Evolutionary conservation across 345 rosid species (phyloP), one percentile per base, ranked within the genome.

Genomic region (Geranium brycei): DNA sequence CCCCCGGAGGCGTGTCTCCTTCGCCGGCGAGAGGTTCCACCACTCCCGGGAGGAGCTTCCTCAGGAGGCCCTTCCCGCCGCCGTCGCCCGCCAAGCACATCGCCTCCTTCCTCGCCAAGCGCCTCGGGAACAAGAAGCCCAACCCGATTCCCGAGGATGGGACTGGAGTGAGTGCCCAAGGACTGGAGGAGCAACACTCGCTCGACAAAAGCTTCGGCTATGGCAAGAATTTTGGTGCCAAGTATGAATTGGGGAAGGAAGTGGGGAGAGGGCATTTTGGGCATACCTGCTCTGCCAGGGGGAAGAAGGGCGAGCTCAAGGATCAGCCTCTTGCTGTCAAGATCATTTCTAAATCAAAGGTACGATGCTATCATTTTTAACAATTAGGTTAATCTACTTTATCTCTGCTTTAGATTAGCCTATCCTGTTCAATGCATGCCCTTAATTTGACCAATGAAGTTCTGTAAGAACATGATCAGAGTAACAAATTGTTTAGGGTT

Each of bases 11-110:
- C 13, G 53, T 47, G 53, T 47, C 53, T 10, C 53, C 53, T 1
- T 83, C 89, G 68, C 79, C 97, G 73, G 84, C 88, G 75, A 71
- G 56, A 17, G 65, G 87, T 59, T 81, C 66, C 6, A 80, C 78
- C 69, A 79, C 95, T 0, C 90, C 97, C 4, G 97, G 96, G 0
- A 81, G 66, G 53, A 64, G 91, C 66, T 74, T 88, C 70, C 90
- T 93, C 75, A 85, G 73, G 69, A 68, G 84, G 57, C 90, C 95
- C 3, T 87, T 92, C 66, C 96, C 78, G 13, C 81, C 81, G 7
- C 81, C 78, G 0, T 78, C 81, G 10, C 81, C 78, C 0, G 78
- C 81, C 51, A 78, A 71, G 68, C 78, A 78, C 72, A 71, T 78
- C 35, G 58, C 66, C 13, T 66, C 81, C 1, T 69, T 71, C 17